A percentile compares a stretch with the other conserved stretches of the same genome.
Evolutionary conservation across 2,329 filamentous ascomycete genomes (phyloP).

Genomic region (Aspergillus sojae): DNA sequence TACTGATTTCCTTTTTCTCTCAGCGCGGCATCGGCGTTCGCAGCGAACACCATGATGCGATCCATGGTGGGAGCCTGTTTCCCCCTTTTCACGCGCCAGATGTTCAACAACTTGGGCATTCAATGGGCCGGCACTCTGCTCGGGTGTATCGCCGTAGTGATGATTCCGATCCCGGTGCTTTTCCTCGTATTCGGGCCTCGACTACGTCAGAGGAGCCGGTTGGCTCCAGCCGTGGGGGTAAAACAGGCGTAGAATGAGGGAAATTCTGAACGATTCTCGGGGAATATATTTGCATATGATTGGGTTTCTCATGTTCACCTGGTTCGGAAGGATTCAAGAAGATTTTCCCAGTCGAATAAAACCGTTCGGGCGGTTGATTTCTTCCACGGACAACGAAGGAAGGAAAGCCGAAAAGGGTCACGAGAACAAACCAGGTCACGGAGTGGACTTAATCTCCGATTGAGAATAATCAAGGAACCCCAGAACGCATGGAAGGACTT

Average conservation of each 20-base stretch:
- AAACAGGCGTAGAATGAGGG: slow-evolving; percentile 9
- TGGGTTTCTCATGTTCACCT: background rate
- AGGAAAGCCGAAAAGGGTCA: slow-evolving; percentile 1
- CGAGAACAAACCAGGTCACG: background rate
- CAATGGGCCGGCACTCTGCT: slow-evolving; percentile 25
- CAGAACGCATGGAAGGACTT: background rate
- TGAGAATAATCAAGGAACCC: background rate
- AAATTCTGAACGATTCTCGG: background rate
- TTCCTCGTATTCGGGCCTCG: slow-evolving; percentile 21
- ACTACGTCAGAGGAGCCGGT: slow-evolving; percentile 19
- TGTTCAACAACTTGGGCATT: slow-evolving; percentile 27
- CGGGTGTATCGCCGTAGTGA: slow-evolving; percentile 24
- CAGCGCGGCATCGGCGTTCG: slow-evolving; percentile 26
- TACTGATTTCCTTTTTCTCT: background rate
- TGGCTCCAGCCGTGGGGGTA: slow-evolving; percentile 16
- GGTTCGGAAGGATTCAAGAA: background rate
- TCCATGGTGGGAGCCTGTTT: slow-evolving; percentile 25
- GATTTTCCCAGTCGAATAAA: too few relatives aligned
- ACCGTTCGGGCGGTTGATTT: background rate
- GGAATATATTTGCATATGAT: background rate
- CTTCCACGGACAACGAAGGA: background rate
- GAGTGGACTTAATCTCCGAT: background rate
- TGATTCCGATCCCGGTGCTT: slow-evolving; percentile 26
- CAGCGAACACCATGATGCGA: slow-evolving; percentile 28
- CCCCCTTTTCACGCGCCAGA: slow-evolving; percentile 25